phyloP scores from a whole-genome alignment of 179 eudicot genomes.

The Beta macrorhiza region DNA sequence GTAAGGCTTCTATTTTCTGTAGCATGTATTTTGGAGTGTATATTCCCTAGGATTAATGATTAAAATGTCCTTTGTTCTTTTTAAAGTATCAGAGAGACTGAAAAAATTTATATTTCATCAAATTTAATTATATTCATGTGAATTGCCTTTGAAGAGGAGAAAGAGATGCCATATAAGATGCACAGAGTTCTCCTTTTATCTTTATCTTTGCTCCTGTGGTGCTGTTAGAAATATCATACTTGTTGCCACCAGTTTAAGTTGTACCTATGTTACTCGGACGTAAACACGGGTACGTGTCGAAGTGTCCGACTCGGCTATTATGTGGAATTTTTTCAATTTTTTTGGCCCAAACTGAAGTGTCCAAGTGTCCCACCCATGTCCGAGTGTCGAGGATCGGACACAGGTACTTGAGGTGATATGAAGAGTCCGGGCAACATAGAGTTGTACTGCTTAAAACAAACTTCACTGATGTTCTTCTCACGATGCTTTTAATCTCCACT shows the following conservation, averaged over 20 bases:
- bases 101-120: background rate
- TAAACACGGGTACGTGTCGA: no score
- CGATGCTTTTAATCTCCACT: background rate
- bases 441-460: background rate
- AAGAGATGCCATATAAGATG: background rate
- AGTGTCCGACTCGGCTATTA: no score
- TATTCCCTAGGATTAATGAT: conserved; percentile 1
- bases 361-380: no score
- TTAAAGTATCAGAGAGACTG: background rate
- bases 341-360: no score
- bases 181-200: background rate
- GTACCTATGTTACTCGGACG: no score
- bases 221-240: background rate
- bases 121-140: background rate
- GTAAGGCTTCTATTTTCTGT: conserved; percentile 40
- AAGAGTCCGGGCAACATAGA: no score
- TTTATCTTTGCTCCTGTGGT: background rate
- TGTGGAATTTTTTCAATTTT: no score
- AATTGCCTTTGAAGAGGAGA: background rate
- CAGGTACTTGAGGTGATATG: no score
- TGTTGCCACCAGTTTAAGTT: background rate
- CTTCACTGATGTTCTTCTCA: background rate
- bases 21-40: conserved; percentile 4
- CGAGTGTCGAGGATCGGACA: no score
- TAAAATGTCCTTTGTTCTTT: background rate